phyloP scores from a whole-genome alignment of 768 basidiomycete species.

The Tremella mesenterica region DNA sequence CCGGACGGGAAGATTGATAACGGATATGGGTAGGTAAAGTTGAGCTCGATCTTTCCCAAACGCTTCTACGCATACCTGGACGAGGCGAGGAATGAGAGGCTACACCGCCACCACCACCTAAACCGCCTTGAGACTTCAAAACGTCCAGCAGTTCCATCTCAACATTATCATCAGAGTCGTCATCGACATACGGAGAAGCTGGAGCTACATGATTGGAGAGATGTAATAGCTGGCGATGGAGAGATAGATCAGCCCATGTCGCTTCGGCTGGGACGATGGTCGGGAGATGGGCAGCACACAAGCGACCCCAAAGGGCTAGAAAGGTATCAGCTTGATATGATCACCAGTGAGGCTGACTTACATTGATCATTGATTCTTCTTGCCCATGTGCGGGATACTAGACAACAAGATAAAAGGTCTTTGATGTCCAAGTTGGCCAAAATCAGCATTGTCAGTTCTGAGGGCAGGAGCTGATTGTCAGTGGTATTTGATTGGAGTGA shows the following conservation, averaged over 20 bases:
- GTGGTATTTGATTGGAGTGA: not conserved
- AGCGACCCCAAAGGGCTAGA: conserved; percentile 22
- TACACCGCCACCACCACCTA: conserved; percentile 17
- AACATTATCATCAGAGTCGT: conserved; percentile 14
- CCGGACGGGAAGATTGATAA: not conserved
- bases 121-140: conserved; percentile 13
- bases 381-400: conserved; percentile 23
- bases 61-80: conserved; percentile 17
- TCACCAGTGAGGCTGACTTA: not conserved
- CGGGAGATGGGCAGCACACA: conserved; percentile 16
- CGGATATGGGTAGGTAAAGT: not conserved
- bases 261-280: conserved; percentile 19
- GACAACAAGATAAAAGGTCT: conserved; percentile 21
- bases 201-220: not conserved
- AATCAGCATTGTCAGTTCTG: conserved; percentile 22
- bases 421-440: conserved; percentile 15
- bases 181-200: conserved; percentile 7
- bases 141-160: conserved; percentile 8
- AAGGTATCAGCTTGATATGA: not conserved
- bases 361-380: conserved; percentile 24
- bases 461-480: conserved; percentile 21
- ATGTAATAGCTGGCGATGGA: conserved; percentile 16
- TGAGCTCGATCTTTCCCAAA: conserved; percentile 21
- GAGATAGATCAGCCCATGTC: conserved; percentile 25
- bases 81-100: not conserved